Base-by-base conservation (phyloP, 169 alveolate species). In the Sarcocystis neurona region DNA sequence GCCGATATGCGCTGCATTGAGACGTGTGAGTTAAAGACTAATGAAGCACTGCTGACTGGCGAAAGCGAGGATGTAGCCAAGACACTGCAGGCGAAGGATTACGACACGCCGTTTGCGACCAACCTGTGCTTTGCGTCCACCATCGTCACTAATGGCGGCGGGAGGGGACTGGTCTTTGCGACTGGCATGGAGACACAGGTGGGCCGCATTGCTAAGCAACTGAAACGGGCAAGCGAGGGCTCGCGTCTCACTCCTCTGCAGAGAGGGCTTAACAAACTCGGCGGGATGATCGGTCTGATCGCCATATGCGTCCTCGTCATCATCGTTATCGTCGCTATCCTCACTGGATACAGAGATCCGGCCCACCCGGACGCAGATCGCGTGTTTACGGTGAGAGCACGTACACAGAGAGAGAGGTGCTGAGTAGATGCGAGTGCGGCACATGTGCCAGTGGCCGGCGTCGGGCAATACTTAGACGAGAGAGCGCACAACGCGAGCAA, bases 31-130 rank as follows among this genome's bases (percentile, higher is more conserved):
- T 92, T 98, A 77, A 95, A 96, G 88, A 96, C 98, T 37, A 97
- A 97, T 93, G 99, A 98, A 92, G 96, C 99, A 41, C 94, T 98
- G 80, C 95, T 98, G 27, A 97, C 99, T 4, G 99, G 99, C 58
- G 93, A 72, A 37, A 44, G 97, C 43, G 96, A 95, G 93, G 96
- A 98, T 91, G 94, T 96, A 34, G 90, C 95, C 92, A 95, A 94
- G 93, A 87, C 93, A 43, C 63, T 97, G 89, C 80, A 89, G 48
- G 93, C 96, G 79, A 86, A 86, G 66, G 97, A 96, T 74, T 74
- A 44, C 46, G 93, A 95, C 60, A 77, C 96, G 90, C 96, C 97
- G 41, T 94, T 94, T 91, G 94, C 97, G 48, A 84, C 97, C 60
- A 97, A 97, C 93, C 89, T 97, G 88, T 96, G 98, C 85, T 97